Evolutionary conservation across 805 yeast species (phyloP).

Genomic region (Naumovozyma castellii): DNA sequence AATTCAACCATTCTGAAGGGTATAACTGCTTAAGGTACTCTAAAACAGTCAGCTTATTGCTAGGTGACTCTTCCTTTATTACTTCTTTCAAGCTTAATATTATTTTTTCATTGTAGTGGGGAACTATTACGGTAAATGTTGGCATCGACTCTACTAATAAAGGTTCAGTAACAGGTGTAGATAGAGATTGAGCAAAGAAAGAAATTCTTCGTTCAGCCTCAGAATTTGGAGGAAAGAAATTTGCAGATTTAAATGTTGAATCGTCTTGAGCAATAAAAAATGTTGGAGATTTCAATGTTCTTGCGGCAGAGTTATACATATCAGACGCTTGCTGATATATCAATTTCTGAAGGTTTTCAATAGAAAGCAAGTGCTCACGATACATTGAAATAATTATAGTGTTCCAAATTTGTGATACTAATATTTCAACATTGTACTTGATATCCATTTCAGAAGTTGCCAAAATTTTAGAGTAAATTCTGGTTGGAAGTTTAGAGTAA

Average conservation of each 20-base stretch:
- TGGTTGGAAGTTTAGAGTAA: constrained; percentile 64
- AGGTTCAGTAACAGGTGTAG: constrained; percentile 77
- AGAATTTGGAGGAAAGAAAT: constrained; percentile 49
- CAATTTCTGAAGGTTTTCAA: constrained; percentile 61
- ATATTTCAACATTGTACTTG: constrained; percentile 41
- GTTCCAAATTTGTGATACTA: constrained; percentile 73
- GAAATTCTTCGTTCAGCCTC: constrained; percentile 80
- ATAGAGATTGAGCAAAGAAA: constrained; percentile 80
- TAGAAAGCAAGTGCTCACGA: constrained; percentile 64
- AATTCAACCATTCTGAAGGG: constrained; percentile 71
- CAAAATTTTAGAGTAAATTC: constrained; percentile 63
- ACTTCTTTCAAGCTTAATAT: constrained; percentile 67
- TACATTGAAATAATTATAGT: constrained; percentile 76
- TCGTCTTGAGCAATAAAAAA: constrained; percentile 82
- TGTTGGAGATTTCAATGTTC: constrained; percentile 54
- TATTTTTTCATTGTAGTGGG: constrained; percentile 81
- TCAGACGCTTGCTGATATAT: constrained; percentile 44
- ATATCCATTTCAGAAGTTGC: constrained; percentile 40
- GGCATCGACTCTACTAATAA: constrained; percentile 63
- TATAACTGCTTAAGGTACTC: constrained; percentile 70
- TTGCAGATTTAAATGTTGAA: constrained; percentile 44
- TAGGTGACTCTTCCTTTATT: constrained; percentile 55
- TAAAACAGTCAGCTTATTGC: constrained; percentile 55
- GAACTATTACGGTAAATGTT: constrained; percentile 71
- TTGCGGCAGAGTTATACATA: constrained; percentile 28